Base-by-base conservation (phyloP, 225 moss, liverwort and hornwort species). In the Bryum argenteum region DNA sequence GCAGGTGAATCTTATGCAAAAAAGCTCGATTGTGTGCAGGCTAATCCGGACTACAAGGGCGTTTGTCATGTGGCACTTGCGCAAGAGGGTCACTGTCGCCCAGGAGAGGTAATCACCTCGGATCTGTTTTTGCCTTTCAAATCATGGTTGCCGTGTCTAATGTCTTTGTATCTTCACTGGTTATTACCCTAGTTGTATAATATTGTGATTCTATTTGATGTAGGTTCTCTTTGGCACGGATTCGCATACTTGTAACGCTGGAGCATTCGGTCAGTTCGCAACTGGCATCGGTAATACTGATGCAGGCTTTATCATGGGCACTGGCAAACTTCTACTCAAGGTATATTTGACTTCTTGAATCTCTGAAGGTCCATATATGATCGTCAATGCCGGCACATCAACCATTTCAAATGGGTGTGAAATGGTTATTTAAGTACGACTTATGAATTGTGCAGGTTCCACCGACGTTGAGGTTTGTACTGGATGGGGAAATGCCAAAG, bases 191-290 rank as follows among this genome's bases (percentile, higher is more conserved):
- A 48, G 26, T 42, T 15, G 57, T 44, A 38, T 9, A 52, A 0
- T 28, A 72, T 64, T 24, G 42, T 78, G 71, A 60, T 28, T 63
- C 15, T 54, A 40, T 33, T 69, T 76, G 60, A 33, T 88, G 78
- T 79, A 96, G 97, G 88, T 98, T 63, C 97, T 98, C 65, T 98
- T 98, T 55, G 97, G 97, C 48, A 98, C 97, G 74, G 94, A 98
- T 72, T 98, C 97, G 15, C 97, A 98, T 66, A 94, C 94, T 10
- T 98, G 97, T 79, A 98, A 87, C 74, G 97, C 97, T 67, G 97
- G 97, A 57, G 94, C 97, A 28, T 98, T 94, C 64, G 97, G 97
- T 73, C 97, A 98, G 78, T 98, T 98, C 71, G 94, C 94, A 71
- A 90, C 94, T 71, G 94, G 97, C 57, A 98, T 98, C 43, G 97